Evolutionary conservation across 1,284 basidiomycete species (phyloP).

Genomic region (Malassezia cuniculi): DNA sequence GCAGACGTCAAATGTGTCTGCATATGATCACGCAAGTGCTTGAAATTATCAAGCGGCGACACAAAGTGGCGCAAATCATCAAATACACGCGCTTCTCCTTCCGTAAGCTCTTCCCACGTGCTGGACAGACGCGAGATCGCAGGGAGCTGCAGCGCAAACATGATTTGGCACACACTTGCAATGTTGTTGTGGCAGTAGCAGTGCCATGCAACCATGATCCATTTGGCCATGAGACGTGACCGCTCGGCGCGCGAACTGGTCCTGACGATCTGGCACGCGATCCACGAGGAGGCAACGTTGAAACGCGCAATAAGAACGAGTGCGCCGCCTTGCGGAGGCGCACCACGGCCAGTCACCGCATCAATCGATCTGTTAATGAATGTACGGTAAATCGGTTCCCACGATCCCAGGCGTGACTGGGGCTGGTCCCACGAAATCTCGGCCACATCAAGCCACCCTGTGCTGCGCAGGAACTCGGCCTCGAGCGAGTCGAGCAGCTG

Average conservation of each 20-base stretch:
- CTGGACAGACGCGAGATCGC: slow-evolving; percentile 62
- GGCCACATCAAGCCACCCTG: slow-evolving; percentile 5
- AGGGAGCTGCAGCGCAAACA: slow-evolving; percentile 62
- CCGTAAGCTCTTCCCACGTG: slow-evolving; percentile 57
- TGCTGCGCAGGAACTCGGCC: slow-evolving; percentile 1
- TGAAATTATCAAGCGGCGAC: slow-evolving; percentile 60
- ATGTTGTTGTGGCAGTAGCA: slow-evolving; percentile 68
- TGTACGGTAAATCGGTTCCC: neutral
- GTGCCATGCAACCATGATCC: slow-evolving; percentile 81
- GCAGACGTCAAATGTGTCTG: neutral
- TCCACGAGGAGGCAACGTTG: slow-evolving; percentile 71
- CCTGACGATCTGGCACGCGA: slow-evolving; percentile 58
- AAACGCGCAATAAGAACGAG: slow-evolving; percentile 67
- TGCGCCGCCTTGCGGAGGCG: no score
- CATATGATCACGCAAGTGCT: slow-evolving; percentile 47
- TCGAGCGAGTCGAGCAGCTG: slow-evolving; percentile 9
- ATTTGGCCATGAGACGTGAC: slow-evolving; percentile 58
- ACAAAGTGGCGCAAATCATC: slow-evolving; percentile 62
- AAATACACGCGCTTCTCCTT: slow-evolving; percentile 64
- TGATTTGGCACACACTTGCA: slow-evolving; percentile 65
- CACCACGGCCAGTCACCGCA: no score
- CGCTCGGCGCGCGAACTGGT: slow-evolving; percentile 51
- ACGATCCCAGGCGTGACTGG: slow-evolving; percentile 6
- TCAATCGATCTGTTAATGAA: slow-evolving; percentile 2
- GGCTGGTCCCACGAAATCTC: slow-evolving; percentile 14